These are phyloP conservation scores for Tricholoma matsutake DNA, from an alignment of 768 basidiomycete genomes.

Conservation along the genomic window DNA sequence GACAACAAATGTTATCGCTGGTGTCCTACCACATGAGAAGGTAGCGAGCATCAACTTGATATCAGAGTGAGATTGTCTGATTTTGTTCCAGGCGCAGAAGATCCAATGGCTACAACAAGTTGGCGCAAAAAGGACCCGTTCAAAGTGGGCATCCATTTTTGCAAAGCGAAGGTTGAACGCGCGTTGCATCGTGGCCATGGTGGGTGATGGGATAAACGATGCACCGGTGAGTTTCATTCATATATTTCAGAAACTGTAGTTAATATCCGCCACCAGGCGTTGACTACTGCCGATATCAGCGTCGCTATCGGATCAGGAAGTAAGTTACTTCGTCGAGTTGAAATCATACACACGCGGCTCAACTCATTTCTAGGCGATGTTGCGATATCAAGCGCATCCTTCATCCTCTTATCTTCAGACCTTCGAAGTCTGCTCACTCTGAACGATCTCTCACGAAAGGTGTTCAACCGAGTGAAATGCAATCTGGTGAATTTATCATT, in stretches of 20 bases:
- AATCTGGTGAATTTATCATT: slow-evolving; percentile 53
- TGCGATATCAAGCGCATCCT: slow-evolving; percentile 76
- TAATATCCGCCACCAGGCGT: slow-evolving; percentile 28
- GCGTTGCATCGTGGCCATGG: slow-evolving; percentile 52
- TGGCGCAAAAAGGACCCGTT: neutral
- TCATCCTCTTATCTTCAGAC: slow-evolving; percentile 72
- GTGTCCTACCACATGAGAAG: slow-evolving; percentile 81
- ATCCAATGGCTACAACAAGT: slow-evolving; percentile 50
- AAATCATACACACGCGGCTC: slow-evolving; percentile 7
- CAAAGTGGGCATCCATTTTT: slow-evolving; percentile 3
- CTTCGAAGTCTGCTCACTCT: slow-evolving; percentile 59
- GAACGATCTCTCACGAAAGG: slow-evolving; percentile 56
- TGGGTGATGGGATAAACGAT: slow-evolving; percentile 66
- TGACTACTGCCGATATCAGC: slow-evolving; percentile 57
- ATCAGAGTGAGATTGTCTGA: neutral
- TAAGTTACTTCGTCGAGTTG: slow-evolving; percentile 24
- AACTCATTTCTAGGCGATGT: slow-evolving; percentile 46
- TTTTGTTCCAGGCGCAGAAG: slow-evolving; percentile 45
- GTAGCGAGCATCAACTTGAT: slow-evolving; percentile 27
- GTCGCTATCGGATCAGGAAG: slow-evolving; percentile 71
- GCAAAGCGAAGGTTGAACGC: slow-evolving; percentile 23
- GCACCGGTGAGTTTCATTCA: slow-evolving; percentile 36
- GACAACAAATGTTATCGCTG: slow-evolving; percentile 68
- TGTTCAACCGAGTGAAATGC: slow-evolving; percentile 67
- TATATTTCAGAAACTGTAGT: neutral